Evolutionary conservation across 352 stramenopile genomes (phyloP), one percentile per base, ranked within the genome.

Genomic region (Globisporangium recalcitrans): DNA sequence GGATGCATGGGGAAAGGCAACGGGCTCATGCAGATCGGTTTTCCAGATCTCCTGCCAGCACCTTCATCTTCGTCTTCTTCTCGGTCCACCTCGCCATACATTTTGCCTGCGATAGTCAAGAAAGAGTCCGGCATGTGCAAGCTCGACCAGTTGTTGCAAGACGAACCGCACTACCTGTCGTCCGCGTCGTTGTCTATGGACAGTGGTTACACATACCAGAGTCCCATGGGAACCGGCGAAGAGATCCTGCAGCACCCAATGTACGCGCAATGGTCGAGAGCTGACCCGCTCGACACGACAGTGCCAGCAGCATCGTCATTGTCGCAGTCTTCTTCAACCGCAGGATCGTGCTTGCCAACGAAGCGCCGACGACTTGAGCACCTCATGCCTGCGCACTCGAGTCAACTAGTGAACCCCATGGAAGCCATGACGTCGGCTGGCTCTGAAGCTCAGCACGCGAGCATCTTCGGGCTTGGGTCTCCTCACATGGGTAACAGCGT

Each of bases 61-160:
- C 31, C 56, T 14, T 55, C 31, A 7, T 46, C 38, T 19, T 64
- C 54, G 9, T 48, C 58, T 16, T 48, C 58, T 16, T 63, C 55
- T 1, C 52, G 54, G 5, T 55, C 47, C 48, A 21, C 10, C 31
- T 67, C 66, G 3, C 57, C 65, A 36, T 71, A 66, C n/a, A 58
- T 55, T 44, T 4, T 55, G 21, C 13, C 60, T 19, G 19, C 32
- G 21, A 38, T 63, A 11, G 31, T 52, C 13, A 67, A 63, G 55
- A 60, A 53, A 6, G 54, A 63, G 16, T 21, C 16, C 19, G 19
- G 47, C 36, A 58, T 64, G 58, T 64, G 60, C 31, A 72, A 71
- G 57, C 64, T 88, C 49, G 77, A 90, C 19, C 77, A 88, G 56
- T 60, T 90, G 7, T 71, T 88, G 1, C 82, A 88, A 40, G 79